Evolutionary conservation across 1,139 yeast species (phyloP).

Genomic region (Barnettozyma hawaiiensis): DNA sequence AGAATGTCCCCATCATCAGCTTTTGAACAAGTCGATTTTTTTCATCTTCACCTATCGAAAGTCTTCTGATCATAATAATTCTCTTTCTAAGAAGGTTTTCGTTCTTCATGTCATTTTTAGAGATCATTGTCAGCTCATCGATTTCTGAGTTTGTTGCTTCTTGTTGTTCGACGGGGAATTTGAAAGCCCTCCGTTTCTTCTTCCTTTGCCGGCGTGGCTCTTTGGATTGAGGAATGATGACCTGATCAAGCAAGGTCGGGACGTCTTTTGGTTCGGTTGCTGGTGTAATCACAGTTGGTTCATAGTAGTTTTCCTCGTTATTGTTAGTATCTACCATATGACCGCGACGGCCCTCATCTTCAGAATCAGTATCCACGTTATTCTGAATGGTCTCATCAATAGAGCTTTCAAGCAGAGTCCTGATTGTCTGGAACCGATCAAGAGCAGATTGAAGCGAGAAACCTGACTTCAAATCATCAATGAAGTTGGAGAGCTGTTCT

Average conservation of each 20-base stretch:
- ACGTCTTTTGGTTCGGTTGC: constrained; percentile 43
- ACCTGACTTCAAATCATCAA: constrained; percentile 48
- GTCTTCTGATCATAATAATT: constrained; percentile 51
- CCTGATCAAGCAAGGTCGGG: constrained; percentile 43
- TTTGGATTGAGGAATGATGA: constrained; percentile 40
- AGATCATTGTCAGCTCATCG: constrained; percentile 30
- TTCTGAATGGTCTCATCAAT: constrained; percentile 26
- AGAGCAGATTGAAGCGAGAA: constrained; percentile 47
- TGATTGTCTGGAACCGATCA: constrained; percentile 51
- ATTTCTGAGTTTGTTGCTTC: constrained; percentile 17
- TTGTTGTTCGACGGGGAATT: not conserved
- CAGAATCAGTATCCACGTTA: constrained; percentile 37
- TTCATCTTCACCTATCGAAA: constrained; percentile 44
- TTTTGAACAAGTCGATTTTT: constrained; percentile 63
- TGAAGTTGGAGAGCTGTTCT: constrained; percentile 43
- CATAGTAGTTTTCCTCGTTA: constrained; percentile 29
- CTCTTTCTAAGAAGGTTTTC: constrained; percentile 48
- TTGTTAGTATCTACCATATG: constrained; percentile 35
- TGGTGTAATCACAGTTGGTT: constrained; percentile 51
- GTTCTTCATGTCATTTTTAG: constrained; percentile 46
- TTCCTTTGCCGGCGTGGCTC: constrained; percentile 15
- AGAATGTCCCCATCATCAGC: constrained; percentile 59
- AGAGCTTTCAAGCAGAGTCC: constrained; percentile 29
- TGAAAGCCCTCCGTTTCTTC: constrained; percentile 1
- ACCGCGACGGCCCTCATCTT: constrained; percentile 38